Evolutionary conservation across 2,329 filamentous ascomycete species (phyloP), one percentile per base, ranked within the genome.

Genomic region (Ceratocystis albifundus): DNA sequence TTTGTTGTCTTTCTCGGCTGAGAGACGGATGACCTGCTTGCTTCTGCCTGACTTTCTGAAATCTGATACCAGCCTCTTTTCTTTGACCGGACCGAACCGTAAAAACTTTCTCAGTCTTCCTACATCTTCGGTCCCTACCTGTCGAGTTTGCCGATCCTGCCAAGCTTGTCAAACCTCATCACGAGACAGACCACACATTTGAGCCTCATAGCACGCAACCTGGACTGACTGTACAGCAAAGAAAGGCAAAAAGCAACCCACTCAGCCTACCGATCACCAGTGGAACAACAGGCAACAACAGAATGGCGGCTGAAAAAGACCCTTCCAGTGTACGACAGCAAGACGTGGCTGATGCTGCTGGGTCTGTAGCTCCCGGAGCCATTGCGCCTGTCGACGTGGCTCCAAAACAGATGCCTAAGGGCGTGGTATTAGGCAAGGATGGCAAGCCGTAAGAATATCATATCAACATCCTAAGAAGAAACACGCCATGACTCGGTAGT

Each of bases 391-490:
- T 32, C 20, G 70, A 71, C 25, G 75, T 75, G 68, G 71, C 74
- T 62, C 76, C 80, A 30, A 82, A 82, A 72, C 83, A 80, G 72
- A 76, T 88, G 36, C 83, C 88, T 17, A 89, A 87, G 72, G 88
- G 88, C 69, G 80, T 93, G 1, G 82, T 93, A 46, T 77, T 93
- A 45, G 89, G 87, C 59, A 87, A 87, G 69, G 88, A 94, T 77
- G 89, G 89, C 66, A 94, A 94, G 76, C 89, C 89, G 89, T 93
- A 77, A 79, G 88, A 20, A 66, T 65, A 22, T 68, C 48, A 48
- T 6, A 46, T 30, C 44, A 63, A 25, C 12, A 48, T 62, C 20
- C 36, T 4, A 41, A 41, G 36, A 3, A 45, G 36, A 46, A 62
- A 59, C 55, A 59, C 28, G 55, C 28, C 25, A 59, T 36, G 55